Conservation (phyloP, 2,329 filamentous ascomycete genomes). For the Fusarium sacchari region DNA sequence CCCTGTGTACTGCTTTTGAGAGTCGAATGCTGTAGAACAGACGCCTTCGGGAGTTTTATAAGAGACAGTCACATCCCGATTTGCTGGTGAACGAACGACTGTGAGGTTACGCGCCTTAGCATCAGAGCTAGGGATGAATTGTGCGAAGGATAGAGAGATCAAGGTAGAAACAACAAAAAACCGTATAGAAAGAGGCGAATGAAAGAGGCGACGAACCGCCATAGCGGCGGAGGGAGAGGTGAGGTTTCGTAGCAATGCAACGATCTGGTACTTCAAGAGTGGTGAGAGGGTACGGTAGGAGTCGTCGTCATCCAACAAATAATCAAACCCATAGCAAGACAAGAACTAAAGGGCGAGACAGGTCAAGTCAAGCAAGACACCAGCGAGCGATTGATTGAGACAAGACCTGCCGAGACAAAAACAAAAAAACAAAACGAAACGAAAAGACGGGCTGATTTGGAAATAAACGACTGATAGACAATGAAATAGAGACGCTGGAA, state of each 20-base stretch:
- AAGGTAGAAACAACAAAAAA: constrained; percentile 32
- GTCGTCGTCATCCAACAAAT: constrained; percentile 39
- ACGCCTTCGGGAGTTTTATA: constrained; percentile 71
- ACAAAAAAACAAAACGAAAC: not conserved
- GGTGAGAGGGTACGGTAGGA: constrained; percentile 29
- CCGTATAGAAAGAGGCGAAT: constrained; percentile 11
- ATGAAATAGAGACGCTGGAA: not conserved
- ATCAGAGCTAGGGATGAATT: constrained; percentile 48
- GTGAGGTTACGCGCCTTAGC: constrained; percentile 56
- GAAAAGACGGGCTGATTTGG: not conserved
- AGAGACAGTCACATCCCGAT: constrained; percentile 71
- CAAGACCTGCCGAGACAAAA: constrained; percentile 17
- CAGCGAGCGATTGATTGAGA: constrained; percentile 15
- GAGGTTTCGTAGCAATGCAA: not conserved
- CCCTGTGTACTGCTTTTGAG: constrained; percentile 76
- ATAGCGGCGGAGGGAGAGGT: constrained; percentile 12
- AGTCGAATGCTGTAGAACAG: constrained; percentile 71
- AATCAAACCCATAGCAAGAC: constrained; percentile 26
- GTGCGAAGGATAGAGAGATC: constrained; percentile 40
- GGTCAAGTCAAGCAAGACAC: constrained; percentile 16
- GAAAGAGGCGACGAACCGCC: constrained; percentile 13
- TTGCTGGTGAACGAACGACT: constrained; percentile 69
- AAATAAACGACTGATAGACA: constrained; percentile 6
- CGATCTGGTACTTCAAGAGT: not conserved
- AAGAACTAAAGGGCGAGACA: constrained; percentile 10